phyloP scores from a whole-genome alignment of 75 land plant genomes.

The Pseudotsuga menziesii region DNA sequence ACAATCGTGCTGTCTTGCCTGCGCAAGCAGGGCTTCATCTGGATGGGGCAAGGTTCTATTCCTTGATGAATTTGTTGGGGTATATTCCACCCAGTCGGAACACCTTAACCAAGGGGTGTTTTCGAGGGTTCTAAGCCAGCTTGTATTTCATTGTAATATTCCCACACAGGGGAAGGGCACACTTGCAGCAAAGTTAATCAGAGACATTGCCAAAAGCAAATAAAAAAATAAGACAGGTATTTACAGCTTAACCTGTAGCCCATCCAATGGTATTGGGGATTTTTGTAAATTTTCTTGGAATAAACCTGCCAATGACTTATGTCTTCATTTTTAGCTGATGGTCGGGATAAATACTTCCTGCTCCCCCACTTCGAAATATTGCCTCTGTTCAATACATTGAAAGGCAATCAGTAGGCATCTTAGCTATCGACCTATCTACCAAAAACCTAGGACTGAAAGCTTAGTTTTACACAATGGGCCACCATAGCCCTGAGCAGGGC shows the following conservation, averaged over 20 bases:
- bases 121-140: too few relatives aligned
- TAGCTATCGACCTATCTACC: neutral
- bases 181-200: too few relatives aligned
- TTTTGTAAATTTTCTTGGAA: neutral
- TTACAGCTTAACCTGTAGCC: neutral
- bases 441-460: neutral
- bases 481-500: neutral
- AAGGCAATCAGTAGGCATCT: neutral
- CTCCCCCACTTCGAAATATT: neutral
- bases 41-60: too few relatives aligned
- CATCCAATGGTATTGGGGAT: neutral
- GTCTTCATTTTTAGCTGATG: neutral
- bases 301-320: neutral
- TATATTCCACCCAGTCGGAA: too few relatives aligned
- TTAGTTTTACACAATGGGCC: neutral
- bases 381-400: neutral
- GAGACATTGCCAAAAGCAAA: too few relatives aligned
- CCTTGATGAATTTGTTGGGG: too few relatives aligned
- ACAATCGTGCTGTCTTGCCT: too few relatives aligned
- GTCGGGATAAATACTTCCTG: neutral
- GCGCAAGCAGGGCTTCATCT: too few relatives aligned
- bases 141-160: too few relatives aligned
- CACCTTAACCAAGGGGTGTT: too few relatives aligned
- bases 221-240: neutral
- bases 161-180: too few relatives aligned